Percentiles rank a stretch among this genome's conserved stretches.
These are phyloP conservation scores for Lunasporangiospora selenospora DNA, from an alignment of 192 early-diverging fungal species.

Conservation along the genomic window DNA sequence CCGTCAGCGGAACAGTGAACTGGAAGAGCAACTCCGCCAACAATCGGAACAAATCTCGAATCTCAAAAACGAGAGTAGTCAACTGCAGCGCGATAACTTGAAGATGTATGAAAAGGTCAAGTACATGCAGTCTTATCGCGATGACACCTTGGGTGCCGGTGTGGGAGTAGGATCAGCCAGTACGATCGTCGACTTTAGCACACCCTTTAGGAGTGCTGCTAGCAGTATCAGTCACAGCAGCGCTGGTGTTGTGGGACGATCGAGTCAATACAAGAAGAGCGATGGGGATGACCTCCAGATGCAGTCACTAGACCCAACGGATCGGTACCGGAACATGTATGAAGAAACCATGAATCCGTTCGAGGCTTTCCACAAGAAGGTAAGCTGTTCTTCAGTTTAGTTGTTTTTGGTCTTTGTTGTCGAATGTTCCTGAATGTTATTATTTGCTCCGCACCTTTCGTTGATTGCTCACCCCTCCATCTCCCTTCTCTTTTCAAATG, in stretches of 20 bases:
- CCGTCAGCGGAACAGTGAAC: conserved; percentile 84
- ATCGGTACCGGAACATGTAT: conserved; percentile 81
- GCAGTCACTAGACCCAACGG: conserved; percentile 56
- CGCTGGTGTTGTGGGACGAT: conserved; percentile 10
- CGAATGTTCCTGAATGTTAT: no score
- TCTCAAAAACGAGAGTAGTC: conserved; percentile 67
- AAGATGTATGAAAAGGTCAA: conserved; percentile 91
- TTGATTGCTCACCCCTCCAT: not conserved
- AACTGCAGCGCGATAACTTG: conserved; percentile 83
- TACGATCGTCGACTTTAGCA: conserved; percentile 38
- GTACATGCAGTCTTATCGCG: conserved; percentile 80
- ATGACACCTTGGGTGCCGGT: conserved; percentile 18
- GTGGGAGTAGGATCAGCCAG: conserved; percentile 20
- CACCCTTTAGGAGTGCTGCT: conserved; percentile 27
- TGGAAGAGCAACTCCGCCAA: conserved; percentile 74
- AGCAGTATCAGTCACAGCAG: not conserved
- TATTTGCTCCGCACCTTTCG: not conserved
- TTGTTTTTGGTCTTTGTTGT: not conserved
- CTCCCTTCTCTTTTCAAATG: no score
- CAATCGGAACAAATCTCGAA: conserved; percentile 58
- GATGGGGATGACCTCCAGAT: conserved; percentile 39
- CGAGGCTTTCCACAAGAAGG: conserved; percentile 75
- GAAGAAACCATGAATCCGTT: conserved; percentile 93
- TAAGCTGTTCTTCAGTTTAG: conserved; percentile 1
- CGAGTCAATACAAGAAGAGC: conserved; percentile 28